Evolutionary conservation across 495 filamentous ascomycete species (phyloP).

Genomic region (Aspergillus hancockii): DNA sequence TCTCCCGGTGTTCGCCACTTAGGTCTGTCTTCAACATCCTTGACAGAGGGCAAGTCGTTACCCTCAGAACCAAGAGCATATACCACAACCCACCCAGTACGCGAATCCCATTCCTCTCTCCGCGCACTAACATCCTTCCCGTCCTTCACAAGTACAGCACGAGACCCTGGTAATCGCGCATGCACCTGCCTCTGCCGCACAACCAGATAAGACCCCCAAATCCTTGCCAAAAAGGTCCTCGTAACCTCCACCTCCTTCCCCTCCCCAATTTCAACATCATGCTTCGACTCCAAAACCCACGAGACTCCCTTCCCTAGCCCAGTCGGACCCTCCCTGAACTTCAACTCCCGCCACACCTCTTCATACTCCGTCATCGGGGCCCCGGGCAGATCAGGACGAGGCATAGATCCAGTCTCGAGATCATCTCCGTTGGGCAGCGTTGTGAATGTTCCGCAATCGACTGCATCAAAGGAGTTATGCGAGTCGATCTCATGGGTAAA

Average conservation of each 20-base stretch:
- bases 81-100: conserved; percentile 26
- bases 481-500: conserved; percentile 48
- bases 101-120: conserved; percentile 36
- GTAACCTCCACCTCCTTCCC: conserved; percentile 27
- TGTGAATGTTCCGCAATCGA: conserved; percentile 41
- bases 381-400: conserved; percentile 38
- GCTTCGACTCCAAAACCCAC: conserved; percentile 39
- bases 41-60: conserved; percentile 28
- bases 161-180: conserved; percentile 12
- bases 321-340: conserved; percentile 26
- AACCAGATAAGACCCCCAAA: conserved; percentile 42
- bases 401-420: conserved; percentile 42
- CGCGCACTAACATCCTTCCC: conserved; percentile 37
- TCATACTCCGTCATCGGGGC: conserved; percentile 37
- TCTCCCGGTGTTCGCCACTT: conserved; percentile 19
- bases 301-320: conserved; percentile 29
- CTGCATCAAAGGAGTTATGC: conserved; percentile 36
- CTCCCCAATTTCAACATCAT: conserved; percentile 14
- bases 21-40: conserved; percentile 22
- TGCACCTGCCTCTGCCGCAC: conserved; percentile 33
- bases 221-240: conserved; percentile 39
- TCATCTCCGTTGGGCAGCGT: conserved; percentile 43
- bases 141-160: conserved; percentile 24
- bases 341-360: conserved; percentile 42
- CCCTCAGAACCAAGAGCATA: conserved; percentile 30